Base-by-base conservation (phyloP, 208 protist species). In the Naegleria lovaniensis region DNA sequence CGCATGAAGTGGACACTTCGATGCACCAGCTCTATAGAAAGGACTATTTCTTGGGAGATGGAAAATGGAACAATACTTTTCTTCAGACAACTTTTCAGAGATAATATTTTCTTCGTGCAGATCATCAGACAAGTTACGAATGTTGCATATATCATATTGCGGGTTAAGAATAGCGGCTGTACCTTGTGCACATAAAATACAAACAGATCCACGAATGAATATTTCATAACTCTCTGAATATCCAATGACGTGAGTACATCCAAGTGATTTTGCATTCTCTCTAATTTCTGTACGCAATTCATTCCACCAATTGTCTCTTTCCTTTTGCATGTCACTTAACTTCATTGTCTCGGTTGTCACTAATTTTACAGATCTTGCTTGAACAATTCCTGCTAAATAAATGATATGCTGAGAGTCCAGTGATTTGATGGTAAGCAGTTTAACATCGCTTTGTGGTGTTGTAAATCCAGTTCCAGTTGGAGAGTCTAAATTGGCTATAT, bases 301-400 rank as follows among this genome's bases (percentile, higher is more conserved):
- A 94, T 96, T 96, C 96, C 96, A 98, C 96, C 96, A 98, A 90
- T 94, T 94, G 89, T 98, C 96, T 43, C 95, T 94, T 91, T 97
- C 95, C 91, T 97, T 96, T 48, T 94, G 95, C 52, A 98, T 95
- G 75, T 95, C 93, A 91, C 95, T 94, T 83, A 95, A 95, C 33
- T 94, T 96, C 94, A 97, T 97, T 79, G 25, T 89, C 7, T 48
- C 67, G 15, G 52, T 25, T 33, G 9, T 36, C 6, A 90, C 11
- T 55, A 90, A n/a, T 90, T 90, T 90, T 15, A 90, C 52, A 51
- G 88, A 25, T 85, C 88, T 84, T n/a, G 51, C 41, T 38, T 52
- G 39, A 15, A 90, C 88, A 58, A 90, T 41, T 22, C 25, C 13
- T 76, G 40, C 88, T 36, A 90, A 39, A 15, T 58, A 38, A 58